These are phyloP conservation scores for Zygotorulaspora mrakii DNA, from an alignment of 1,139 yeast species.

Conservation along the genomic window DNA sequence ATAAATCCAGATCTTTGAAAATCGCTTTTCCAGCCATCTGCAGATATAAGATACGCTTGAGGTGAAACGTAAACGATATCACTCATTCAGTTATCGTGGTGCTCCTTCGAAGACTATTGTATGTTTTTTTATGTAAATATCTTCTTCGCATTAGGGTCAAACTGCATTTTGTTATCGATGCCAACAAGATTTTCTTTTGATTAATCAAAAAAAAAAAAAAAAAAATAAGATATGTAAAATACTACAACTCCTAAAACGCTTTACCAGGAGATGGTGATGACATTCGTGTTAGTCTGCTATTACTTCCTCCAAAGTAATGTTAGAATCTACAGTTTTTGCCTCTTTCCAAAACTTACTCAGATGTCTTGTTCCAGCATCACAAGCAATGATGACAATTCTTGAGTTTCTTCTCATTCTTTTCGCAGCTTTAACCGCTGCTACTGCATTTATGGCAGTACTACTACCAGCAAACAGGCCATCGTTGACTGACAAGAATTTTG, in stretches of 20 bases:
- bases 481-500: slow-evolving; percentile 68
- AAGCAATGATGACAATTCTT: slow-evolving; percentile 78
- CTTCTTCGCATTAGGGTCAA: neutral
- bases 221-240: neutral
- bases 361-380: slow-evolving; percentile 90
- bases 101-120: too few relatives aligned
- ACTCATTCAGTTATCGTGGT: slow-evolving; percentile 15
- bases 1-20: slow-evolving; percentile 25
- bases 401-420: slow-evolving; percentile 56
- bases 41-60: slow-evolving; percentile 21
- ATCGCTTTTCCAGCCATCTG: slow-evolving; percentile 27
- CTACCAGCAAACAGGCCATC: slow-evolving; percentile 93
- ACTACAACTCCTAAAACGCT: too few relatives aligned
- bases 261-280: too few relatives aligned
- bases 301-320: slow-evolving; percentile 35
- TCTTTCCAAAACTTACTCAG: slow-evolving; percentile 86
- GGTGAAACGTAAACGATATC: slow-evolving; percentile 32
- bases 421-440: slow-evolving; percentile 76
- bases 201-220: neutral
- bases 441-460: slow-evolving; percentile 88
- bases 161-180: neutral
- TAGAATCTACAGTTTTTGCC: slow-evolving; percentile 42
- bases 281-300: slow-evolving; percentile 8
- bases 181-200: neutral
- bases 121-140: too few relatives aligned